Base-by-base conservation (phyloP, 208 protist species). In the Porcisia deanei region DNA sequence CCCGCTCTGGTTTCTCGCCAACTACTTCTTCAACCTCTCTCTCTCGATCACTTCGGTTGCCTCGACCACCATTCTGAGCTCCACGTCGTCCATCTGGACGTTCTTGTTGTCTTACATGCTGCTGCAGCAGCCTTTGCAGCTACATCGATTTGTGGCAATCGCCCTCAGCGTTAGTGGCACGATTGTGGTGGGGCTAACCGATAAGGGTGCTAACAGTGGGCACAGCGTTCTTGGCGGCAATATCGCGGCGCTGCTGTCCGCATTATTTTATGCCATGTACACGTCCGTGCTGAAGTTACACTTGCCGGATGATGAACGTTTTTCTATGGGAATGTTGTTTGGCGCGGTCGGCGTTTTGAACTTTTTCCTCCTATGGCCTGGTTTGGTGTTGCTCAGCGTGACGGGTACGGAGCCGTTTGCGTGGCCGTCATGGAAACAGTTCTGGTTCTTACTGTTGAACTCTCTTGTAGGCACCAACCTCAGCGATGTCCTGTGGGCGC, bases 211-310 rank as follows among this genome's bases (percentile, higher is more conserved):
- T 16, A 59, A 65, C 25, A 65, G 71, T 37, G 73, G 57, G 30
- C 69, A 52, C 53, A 82, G 91, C 61, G 85, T 84, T 73, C 12
- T 95, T 20, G 70, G 61, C 3, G 96, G 92, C 2, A 88, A 98
- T 71, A 76, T 91, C 66, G 68, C 91, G 3, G 90, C 95, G 0
- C 84, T 97, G 3, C 43, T 92, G 41, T 94, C 91, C 14, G 93
- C 94, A 58, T 90, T 96, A 57, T 97, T 95, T 68, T 98, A 98
- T 74, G 94, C 87, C n/a, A 73, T 78, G 47, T 98, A 98, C 90
- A 97, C 93, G 4, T 88, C 85, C 3, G 81, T 97, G 10, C 79
- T 98, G 41, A 95, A 92, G 76, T 88, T 74, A 68, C 58, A 77
- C 47, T 68, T 98, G n/a, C 91, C 91, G 0, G 93, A 98, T 45